Base-by-base conservation (phyloP, 2,329 filamentous ascomycete species). In the Penicillium capsulatum region DNA sequence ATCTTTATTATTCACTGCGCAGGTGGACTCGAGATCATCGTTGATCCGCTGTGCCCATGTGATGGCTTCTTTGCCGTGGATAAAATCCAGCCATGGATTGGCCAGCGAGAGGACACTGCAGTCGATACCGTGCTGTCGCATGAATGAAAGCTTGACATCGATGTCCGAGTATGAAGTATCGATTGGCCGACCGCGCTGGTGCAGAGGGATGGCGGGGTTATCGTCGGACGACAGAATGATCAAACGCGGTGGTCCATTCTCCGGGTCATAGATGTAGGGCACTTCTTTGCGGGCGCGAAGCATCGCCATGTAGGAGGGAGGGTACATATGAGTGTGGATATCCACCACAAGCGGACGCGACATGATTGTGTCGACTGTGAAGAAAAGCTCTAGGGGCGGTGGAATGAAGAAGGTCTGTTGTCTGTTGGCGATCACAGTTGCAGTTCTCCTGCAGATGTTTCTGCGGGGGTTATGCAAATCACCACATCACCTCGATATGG, bases 41-140 rank as follows among this genome's bases (percentile, higher is more conserved):
- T 95, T 96, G 61, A 94, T 82, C 1, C 71, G 72, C 37, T 68
- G 58, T 1, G 87, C 87, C 34, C 82, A 80, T 19, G 66, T 60
- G 2, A 75, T 77, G 0, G 86, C 84, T 49, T 83, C 77, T 3
- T 70, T 61, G 0, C 78, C 59, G 0, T 71, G 65, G 0, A 95
- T 67, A 59, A 94, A 96, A 65, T 96, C 90, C 2, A 96, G 76
- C 90, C 90, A 96, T 0, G 90, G 90, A 59, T 96, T 96, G 10
- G 90, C 90, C 15, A 95, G 79, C 1, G 86, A 92, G 47, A 96
- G 80, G 35, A 95, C 85, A 1, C 86, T 92, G 48, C 84, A 80
- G 63, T 84, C 77, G 61, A 96, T 95, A 37, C 71, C 71, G 67
- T 96, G 90, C 11, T 74, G 77, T 61, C 88, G 76, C 90, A 96